These are phyloP conservation scores for Colletotrichum sp. DNA, from an alignment of 2,329 filamentous ascomycete genomes.

Conservation along the genomic window DNA sequence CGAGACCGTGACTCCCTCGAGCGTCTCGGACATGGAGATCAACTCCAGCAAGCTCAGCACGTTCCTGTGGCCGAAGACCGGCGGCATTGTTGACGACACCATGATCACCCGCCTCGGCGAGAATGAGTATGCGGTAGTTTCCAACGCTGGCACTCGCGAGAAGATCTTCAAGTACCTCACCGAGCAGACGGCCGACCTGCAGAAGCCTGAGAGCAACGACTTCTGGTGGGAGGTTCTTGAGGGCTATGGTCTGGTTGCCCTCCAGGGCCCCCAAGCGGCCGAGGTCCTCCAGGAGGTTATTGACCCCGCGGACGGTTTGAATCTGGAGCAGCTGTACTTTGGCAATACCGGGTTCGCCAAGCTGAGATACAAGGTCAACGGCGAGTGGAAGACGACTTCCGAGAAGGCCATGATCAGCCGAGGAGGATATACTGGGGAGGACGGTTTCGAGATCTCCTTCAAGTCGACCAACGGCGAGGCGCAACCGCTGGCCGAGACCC, in stretches of 20 bases:
- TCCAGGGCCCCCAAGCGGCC: conserved; percentile 84
- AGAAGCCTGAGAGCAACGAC: conserved; percentile 57
- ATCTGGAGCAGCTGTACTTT: conserved; percentile 79
- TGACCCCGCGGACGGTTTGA: conserved; percentile 50
- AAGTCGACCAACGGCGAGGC: conserved; percentile 37
- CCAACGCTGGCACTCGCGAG: conserved; percentile 89
- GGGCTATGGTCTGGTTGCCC: conserved; percentile 79
- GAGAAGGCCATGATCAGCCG: conserved; percentile 71
- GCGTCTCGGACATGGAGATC: conserved; percentile 65
- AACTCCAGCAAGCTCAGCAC: conserved; percentile 85
- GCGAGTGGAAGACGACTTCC: conserved; percentile 51
- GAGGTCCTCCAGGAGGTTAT: conserved; percentile 72
- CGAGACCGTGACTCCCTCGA: conserved; percentile 81
- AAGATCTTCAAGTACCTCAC: conserved; percentile 84
- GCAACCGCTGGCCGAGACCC: conserved; percentile 62
- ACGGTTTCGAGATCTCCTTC: conserved; percentile 96
- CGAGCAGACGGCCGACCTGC: conserved; percentile 69
- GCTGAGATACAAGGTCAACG: conserved; percentile 63
- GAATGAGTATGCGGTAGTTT: conserved; percentile 88
- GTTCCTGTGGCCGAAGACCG: conserved; percentile 78
- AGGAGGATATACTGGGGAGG: conserved; percentile 96
- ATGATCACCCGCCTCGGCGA: conserved; percentile 82
- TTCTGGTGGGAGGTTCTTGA: conserved; percentile 74
- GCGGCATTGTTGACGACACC: conserved; percentile 94
- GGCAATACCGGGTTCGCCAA: conserved; percentile 73